Base-by-base conservation (phyloP, 2,329 filamentous ascomycete genomes). In the Colletotrichum siamense region DNA sequence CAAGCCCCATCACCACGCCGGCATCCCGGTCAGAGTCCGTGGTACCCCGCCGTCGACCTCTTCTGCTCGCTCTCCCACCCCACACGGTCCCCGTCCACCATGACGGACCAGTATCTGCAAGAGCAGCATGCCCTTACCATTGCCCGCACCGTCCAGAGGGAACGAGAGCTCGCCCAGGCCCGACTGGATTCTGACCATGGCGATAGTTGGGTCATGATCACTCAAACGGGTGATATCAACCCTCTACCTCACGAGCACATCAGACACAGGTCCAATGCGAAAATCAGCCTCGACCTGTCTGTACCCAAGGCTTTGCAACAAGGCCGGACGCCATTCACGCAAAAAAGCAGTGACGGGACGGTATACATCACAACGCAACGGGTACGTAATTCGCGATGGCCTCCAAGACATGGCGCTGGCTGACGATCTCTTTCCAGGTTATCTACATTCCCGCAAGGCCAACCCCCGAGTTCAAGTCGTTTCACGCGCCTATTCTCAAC, bases 141-240 rank as follows among this genome's bases (percentile, higher is more conserved):
- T 79, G 84, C 84, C 72, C 85, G 83, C 76, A 85, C 83, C 76
- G 83, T 82, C 69, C 83, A 80, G 77, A 80, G 79, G 62, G 83
- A 80, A 77, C 79, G 79, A 61, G 83, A 79, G 34, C 71, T 73
- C 30, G 73, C 77, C 15, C 69, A 75, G 39, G 71, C 73, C 70
- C 67, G 73, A n/a, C 65, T 84, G 75, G 85, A 90, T 82, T 87
- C 89, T 92, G 86, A 92, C 87, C 87, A 91, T 83, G 84, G 84
- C 80, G 84, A 86, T 82, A 92, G 91, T 81, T 98, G 96, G 96
- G 96, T 98, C 62, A 98, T 98, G 96, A 92, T 98, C 82, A 92
- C 94, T 82, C 91, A 94, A 82, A 84, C 87, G 55, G 89, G 90
- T 79, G 92, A 94, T 75, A 97, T 98, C 85, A 94, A 98, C 82